Percentiles rank a stretch among this genome's conserved stretches.
phyloP scores from a whole-genome alignment of 108 stramenopile species.

The Nannochloropsis salina region DNA sequence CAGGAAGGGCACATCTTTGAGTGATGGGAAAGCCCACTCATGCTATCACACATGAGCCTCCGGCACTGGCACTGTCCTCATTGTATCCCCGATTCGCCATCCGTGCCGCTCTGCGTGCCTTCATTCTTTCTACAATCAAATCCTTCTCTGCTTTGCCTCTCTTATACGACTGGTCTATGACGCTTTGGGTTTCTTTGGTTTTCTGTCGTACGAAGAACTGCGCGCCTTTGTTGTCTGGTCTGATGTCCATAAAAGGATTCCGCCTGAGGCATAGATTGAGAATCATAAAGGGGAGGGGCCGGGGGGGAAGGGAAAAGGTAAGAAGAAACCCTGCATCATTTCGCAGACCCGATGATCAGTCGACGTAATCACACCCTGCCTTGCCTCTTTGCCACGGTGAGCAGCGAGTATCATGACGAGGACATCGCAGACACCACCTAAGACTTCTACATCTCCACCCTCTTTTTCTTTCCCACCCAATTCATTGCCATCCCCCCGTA shows the following conservation, averaged over 20 bases:
- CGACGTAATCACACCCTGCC: too few species aligned
- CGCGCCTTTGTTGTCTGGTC: neutral
- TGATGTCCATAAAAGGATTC: slow-evolving; percentile 1
- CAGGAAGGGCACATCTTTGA: too few species aligned
- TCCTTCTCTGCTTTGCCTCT: neutral
- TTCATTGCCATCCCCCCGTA: neutral
- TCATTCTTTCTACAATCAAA: slow-evolving; percentile 17
- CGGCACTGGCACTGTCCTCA: neutral
- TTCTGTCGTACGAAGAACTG: slow-evolving; percentile 4
- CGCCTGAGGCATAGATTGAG: neutral
- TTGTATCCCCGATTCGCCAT: neutral
- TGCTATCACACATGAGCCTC: neutral
- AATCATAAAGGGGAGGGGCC: neutral
- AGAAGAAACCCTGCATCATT: neutral
- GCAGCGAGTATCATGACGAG: too few species aligned
- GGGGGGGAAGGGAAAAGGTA: neutral
- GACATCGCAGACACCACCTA: too few species aligned
- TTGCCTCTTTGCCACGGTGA: too few species aligned
- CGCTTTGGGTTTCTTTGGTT: neutral
- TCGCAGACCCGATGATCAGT: too few species aligned
- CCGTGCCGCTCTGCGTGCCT: neutral
- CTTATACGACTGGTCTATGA: neutral
- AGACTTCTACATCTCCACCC: neutral
- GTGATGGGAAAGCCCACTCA: neutral
- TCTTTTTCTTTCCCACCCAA: neutral